Evolutionary conservation across 495 filamentous ascomycete species (phyloP), one percentile per base, ranked within the genome.

Genomic region (Daldinia concentrica): DNA sequence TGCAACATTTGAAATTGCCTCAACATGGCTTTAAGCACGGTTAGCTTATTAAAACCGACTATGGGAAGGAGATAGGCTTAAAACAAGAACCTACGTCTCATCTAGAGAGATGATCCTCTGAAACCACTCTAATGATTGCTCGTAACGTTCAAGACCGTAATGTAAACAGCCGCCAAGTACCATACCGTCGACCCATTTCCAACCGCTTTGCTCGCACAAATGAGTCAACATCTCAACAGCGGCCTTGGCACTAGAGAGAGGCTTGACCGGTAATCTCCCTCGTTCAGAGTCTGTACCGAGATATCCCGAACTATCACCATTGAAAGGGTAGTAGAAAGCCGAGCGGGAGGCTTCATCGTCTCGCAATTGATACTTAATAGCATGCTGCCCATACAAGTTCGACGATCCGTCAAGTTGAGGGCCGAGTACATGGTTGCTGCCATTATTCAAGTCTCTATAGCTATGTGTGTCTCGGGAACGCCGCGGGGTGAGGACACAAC

Each of bases 171-270:
- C 95, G 36, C 91, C 94, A 15, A 99, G 86, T 24, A 98, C 82
- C 86, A 99, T 97, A 15, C 96, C 95, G 78, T 98, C 95, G 62
- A 95, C 88, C 95, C 95, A 99, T 71, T 90, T 88, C 93, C 95
- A 97, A 15, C 86, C 87, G 76, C 93, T 95, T 74, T 97, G 92
- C 72, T 89, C 89, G 78, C 94, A 97, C 27, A 97, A 81, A 70
- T 88, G 88, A 30, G 89, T 91, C 11, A 99, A 82, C 78, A 94
- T 90, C 32, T 95, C 91, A 41, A 98, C 79, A 36, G 93, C 91
- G 15, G 87, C 84, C 58, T 83, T 86, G 2, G 94, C 93, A 37
- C 73, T 76, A n/a, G 77, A 66, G 74, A 84, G 69, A 57, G 82
- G 76, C 6, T 80, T 75, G 2, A 37, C 30, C 2, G 62, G 57